Evolutionary conservation across 176 grass and related monocot species (phyloP), one percentile per base, ranked within the genome.

Genomic region (Triticum turgidum): DNA sequence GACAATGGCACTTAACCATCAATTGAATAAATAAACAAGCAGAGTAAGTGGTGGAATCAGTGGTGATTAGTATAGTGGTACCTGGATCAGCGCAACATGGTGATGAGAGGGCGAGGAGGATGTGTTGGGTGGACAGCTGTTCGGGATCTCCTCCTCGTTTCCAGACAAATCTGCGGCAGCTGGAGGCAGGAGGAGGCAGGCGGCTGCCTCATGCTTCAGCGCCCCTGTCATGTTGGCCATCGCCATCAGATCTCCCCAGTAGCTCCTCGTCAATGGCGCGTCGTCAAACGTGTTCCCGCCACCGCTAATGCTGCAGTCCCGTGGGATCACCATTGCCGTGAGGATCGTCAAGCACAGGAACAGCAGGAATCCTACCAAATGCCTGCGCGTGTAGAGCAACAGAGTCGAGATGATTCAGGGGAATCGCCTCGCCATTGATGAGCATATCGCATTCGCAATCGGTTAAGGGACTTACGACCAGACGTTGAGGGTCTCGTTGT

Each of bases 401-500:
- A 27, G 66, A 69, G 72, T 5, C 42, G 15, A 77, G 78, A 49
- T 76, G 7, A 49, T 81, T 65, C 39, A 27, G n/a, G 6, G 37
- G 5, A 75, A 22, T 73, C 10, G 61, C 61, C 2, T n/a, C 1
- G 3, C 6, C 37, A 10, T 42, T 73, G 69, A 73, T 24, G 17
- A 70, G 34, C 6, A 9, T 71, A 3, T 25, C 22, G 6, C 38
- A 3, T 3, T 39, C 37, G 6, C 38, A 3, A 6, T 39, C 37
- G 35, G 69, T 41, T 13, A 22, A 18, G 79, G 18, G 33, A 84
- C 93, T 91, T 88, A 96, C 89, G 91, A 83, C 94, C 94, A 96
- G 91, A 93, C 91, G 73, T 96, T 96, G 82, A 96, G 91, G 11
- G 91, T 93, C 73, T 96, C 94, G 73, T 96, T 93, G 91, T 96